A percentile compares a stretch with the other conserved stretches of the same genome.
Conservation (phyloP, 2,329 filamentous ascomycete species). For the Herpomyces periplanetae region DNA sequence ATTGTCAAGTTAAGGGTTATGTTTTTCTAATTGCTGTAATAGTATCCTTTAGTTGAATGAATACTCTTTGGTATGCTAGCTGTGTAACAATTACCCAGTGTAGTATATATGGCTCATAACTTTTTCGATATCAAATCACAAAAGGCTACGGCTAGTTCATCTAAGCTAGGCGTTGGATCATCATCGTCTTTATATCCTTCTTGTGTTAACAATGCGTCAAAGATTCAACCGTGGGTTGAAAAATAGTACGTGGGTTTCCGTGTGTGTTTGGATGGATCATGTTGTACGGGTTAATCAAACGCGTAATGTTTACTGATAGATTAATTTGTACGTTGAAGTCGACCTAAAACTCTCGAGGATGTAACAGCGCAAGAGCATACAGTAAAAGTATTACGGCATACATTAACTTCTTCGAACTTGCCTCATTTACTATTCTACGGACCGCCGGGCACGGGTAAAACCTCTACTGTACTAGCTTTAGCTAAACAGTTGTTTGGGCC, state of each 20-base stretch:
- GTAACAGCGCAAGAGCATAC: conserved; percentile 94
- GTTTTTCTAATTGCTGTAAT: too few species aligned
- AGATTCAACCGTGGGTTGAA: conserved; percentile 91
- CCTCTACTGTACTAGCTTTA: conserved; percentile 76
- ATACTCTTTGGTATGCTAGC: too few species aligned
- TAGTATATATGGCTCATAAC: too few species aligned
- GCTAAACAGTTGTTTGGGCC: conserved; percentile 92
- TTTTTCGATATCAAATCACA: too few species aligned
- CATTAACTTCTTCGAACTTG: conserved; percentile 77
- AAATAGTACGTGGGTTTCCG: conserved; percentile 30
- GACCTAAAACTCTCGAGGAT: conserved; percentile 68
- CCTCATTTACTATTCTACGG: conserved; percentile 99
- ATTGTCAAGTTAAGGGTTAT: too few species aligned
- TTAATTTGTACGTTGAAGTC: conserved; percentile 13
- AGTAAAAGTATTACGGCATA: conserved; percentile 59
- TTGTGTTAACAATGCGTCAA: too few species aligned
- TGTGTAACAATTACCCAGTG: too few species aligned
- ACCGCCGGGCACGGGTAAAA: conserved; percentile 87
- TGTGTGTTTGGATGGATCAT: conserved; percentile 1
- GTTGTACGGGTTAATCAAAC: conserved; percentile 2
- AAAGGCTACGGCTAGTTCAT: too few species aligned
- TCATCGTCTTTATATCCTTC: too few species aligned
- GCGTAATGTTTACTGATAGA: too few species aligned
- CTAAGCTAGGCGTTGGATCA: too few species aligned
- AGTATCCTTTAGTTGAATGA: too few species aligned